Conservation (phyloP, 2,329 filamentous ascomycete species). For the Rutstroemia sydowiana region DNA sequence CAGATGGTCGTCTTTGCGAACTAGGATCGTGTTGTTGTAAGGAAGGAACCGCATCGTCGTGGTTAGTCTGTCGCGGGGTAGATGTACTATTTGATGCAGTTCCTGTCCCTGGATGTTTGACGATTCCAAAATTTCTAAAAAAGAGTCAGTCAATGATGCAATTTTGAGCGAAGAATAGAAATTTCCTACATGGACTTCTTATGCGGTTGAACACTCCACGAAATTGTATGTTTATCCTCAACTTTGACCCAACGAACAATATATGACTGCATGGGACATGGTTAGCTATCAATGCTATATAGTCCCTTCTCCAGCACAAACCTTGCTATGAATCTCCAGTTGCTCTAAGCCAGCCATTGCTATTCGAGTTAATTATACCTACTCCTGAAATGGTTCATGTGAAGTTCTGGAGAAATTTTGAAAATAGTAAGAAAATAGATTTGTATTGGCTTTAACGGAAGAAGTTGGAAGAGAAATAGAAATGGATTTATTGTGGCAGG, state of each 20-base stretch:
- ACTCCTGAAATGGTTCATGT: background rate
- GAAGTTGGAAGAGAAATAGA: too few relatives aligned
- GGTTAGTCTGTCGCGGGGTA: constrained; percentile 14
- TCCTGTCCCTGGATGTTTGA: constrained; percentile 78
- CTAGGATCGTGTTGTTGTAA: constrained; percentile 22
- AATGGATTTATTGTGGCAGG: too few relatives aligned
- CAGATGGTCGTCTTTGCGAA: constrained; percentile 28
- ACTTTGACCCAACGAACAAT: constrained; percentile 97
- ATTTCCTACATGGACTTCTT: constrained; percentile 78
- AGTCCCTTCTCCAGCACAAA: constrained; percentile 36
- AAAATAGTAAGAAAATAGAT: background rate
- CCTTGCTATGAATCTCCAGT: constrained; percentile 96
- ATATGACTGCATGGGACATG: constrained; percentile 62
- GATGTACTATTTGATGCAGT: constrained; percentile 32
- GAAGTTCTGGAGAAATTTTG: background rate
- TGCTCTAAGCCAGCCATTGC: constrained; percentile 94
- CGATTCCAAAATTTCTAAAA: constrained; percentile 82
- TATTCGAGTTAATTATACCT: constrained; percentile 46
- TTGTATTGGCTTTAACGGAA: too few relatives aligned
- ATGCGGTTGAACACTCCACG: constrained; percentile 95
- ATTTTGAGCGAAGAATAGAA: background rate
- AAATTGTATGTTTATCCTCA: constrained; percentile 82
- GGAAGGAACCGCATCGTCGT: constrained; percentile 20
- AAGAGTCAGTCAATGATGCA: constrained; percentile 17
- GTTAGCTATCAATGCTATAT: constrained; percentile 6